A percentile compares a stretch with the other conserved stretches of the same genome.
Evolutionary conservation across 805 yeast species (phyloP).

Genomic region (Yarrowia sp.): DNA sequence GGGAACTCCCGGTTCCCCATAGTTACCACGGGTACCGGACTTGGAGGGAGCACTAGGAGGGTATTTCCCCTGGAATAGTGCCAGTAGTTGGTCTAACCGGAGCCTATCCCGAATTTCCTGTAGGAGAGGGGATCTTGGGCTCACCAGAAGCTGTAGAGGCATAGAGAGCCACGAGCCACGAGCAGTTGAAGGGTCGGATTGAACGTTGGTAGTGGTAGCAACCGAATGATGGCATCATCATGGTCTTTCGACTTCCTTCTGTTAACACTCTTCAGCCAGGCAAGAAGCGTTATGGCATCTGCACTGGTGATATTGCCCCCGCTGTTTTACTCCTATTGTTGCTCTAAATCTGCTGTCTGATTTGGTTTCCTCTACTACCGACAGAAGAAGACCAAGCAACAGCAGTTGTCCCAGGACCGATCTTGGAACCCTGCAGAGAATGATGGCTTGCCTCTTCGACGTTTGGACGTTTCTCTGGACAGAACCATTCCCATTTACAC

Average conservation of each 20-base stretch:
- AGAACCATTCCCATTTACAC: slow-evolving; percentile 6
- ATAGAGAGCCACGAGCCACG: no score
- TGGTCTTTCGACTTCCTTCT: slow-evolving; percentile 43
- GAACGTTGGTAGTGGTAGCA: no score
- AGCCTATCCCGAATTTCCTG: no score
- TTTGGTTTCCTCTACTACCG: slow-evolving; percentile 39
- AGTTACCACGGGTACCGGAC: no score
- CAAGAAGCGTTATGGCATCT: slow-evolving; percentile 33
- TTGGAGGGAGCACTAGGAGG: no score
- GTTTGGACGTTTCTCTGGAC: slow-evolving; percentile 16
- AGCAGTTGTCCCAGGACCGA: neutral
- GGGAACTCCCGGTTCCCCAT: no score
- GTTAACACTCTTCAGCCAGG: slow-evolving; percentile 38
- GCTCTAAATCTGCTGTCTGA: slow-evolving; percentile 36
- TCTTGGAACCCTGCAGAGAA: slow-evolving; percentile 21
- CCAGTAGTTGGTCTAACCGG: no score
- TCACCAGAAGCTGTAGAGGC: no score
- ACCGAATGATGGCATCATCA: slow-evolving; percentile 36
- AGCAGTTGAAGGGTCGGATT: no score
- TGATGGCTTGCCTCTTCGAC: slow-evolving; percentile 17
- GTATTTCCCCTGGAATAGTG: no score
- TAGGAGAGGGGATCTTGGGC: no score
- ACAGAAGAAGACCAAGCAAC: slow-evolving; percentile 12
- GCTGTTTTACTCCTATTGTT: slow-evolving; percentile 46
- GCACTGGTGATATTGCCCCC: slow-evolving; percentile 37